phyloP scores from a whole-genome alignment of 192 early-diverging fungal species.

The Spizellomyces sp. region DNA sequence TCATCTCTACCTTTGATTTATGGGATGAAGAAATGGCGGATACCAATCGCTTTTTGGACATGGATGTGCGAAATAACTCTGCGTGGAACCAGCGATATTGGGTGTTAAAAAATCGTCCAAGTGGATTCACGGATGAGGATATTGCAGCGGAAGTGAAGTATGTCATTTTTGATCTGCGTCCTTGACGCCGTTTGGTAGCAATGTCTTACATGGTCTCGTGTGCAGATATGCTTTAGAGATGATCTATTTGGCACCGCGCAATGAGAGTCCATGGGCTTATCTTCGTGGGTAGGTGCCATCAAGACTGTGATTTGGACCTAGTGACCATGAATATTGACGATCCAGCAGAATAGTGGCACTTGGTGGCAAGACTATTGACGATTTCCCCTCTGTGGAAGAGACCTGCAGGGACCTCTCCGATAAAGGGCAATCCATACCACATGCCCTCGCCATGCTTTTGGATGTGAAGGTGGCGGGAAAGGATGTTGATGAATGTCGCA shows the following conservation, averaged over 20 bases:
- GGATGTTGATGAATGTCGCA: conserved; percentile 1
- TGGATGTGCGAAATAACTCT: conserved; percentile 96
- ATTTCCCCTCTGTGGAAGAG: conserved; percentile 13
- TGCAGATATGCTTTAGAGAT: conserved; percentile 34
- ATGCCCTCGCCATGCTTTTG: conserved; percentile 29
- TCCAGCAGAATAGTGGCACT: conserved; percentile 17
- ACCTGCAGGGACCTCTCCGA: conserved; percentile 2
- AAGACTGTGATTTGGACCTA: no score
- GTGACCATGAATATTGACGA: not conserved
- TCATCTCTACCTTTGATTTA: conserved; percentile 69
- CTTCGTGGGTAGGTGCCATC: conserved; percentile 62
- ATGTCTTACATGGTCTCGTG: no score
- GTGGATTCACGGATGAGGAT: conserved; percentile 43
- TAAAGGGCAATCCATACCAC: conserved; percentile 3
- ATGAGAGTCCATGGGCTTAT: conserved; percentile 94
- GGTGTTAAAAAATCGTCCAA: conserved; percentile 55
- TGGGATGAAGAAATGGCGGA: conserved; percentile 83
- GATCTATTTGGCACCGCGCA: conserved; percentile 82
- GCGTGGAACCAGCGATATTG: conserved; percentile 98
- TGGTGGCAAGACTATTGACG: conserved; percentile 21
- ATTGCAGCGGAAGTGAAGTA: conserved; percentile 70
- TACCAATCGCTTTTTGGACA: conserved; percentile 67
- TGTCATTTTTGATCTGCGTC: conserved; percentile 12
- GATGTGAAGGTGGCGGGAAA: conserved; percentile 17
- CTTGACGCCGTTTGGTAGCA: no score